Base-by-base conservation (phyloP, 1,284 basidiomycete genomes). In the Mycosarcoma maydis region DNA sequence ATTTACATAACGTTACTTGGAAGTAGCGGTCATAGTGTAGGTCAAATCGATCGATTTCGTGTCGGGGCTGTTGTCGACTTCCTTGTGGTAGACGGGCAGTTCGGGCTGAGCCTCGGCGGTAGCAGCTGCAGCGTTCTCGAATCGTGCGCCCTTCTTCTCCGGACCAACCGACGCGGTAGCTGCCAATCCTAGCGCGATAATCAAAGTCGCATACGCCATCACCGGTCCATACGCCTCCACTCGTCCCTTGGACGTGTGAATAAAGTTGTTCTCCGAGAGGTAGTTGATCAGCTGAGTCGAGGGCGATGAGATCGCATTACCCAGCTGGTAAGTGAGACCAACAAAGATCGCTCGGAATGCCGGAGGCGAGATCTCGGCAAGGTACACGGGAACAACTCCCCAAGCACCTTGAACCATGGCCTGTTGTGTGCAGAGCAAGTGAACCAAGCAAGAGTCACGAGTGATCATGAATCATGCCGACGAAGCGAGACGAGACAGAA, bases 251-350 rank as follows among this genome's bases (percentile, higher is more conserved):
- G 46, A 47, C 5, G 17, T 37, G 3, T n/a, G 38, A 29, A 55
- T 38, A 27, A 44, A 55, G 55, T 62, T 52, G 38, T 57, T 70
- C 41, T 75, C 73, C 13, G 65, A 61, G 23, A 75, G 53, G 23
- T 64, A 61, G 67, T 65, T 75, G 65, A 75, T 64, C 32, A 75
- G 57, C 67, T 75, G 73, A 13, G 73, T 61, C 13, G 66, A 27
- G 65, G 75, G 89, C 45, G 75, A 84, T 82, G 24, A 76, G 45
- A 74, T 75, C 13, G 61, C 61, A 47, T 75, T 75, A 26, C 73
- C 73, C 24, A 75, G 55, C 58, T 75, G 73, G 57, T 75, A 75
- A 19, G 67, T 67, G 19, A 73, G 48, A 40, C 73, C 73, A 8
- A 60, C 59, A 38, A 75, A 75, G 10, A 64, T 40, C 30, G 70